Evolutionary conservation across 306 rosid genomes (phyloP).

Genomic region (Elaeagnus macrophylla): DNA sequence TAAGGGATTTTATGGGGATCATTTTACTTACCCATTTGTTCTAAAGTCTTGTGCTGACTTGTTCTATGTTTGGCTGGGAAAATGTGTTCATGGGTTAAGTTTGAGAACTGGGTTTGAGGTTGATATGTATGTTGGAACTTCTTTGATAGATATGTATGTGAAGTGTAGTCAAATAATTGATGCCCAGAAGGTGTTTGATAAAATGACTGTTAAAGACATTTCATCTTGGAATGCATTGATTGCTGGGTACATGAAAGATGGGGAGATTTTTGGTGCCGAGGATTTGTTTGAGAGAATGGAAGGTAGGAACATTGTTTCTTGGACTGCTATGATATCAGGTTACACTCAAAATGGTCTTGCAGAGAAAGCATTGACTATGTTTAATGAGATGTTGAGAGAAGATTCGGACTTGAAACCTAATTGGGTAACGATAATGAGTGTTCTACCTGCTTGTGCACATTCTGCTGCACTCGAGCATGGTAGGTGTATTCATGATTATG

Average conservation of each 20-base stretch:
- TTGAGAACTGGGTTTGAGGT: conserved; percentile 17
- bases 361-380: conserved; percentile 15
- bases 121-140: conserved; percentile 16
- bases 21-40: conserved; percentile 23
- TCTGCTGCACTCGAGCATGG: conserved; percentile 25
- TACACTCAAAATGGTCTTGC: conserved; percentile 22
- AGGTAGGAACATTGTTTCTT: conserved; percentile 17
- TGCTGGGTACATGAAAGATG: too few relatives aligned
- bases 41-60: conserved; percentile 13
- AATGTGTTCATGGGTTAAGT: conserved; percentile 19
- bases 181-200: too few relatives aligned
- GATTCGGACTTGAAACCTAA: conserved; percentile 17
- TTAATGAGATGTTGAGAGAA: conserved; percentile 16
- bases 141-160: too few relatives aligned
- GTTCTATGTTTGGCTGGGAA: not conserved
- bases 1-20: conserved; percentile 14
- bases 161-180: too few relatives aligned
- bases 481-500: conserved; percentile 15
- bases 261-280: too few relatives aligned
- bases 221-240: too few relatives aligned
- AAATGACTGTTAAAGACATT: too few relatives aligned
- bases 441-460: conserved; percentile 25
- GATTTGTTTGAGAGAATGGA: conserved; percentile 16
- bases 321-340: conserved; percentile 24
- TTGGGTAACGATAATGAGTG: conserved; percentile 26